Conservation (phyloP, 176 grass and related monocot species). For the Phragmites australis region DNA sequence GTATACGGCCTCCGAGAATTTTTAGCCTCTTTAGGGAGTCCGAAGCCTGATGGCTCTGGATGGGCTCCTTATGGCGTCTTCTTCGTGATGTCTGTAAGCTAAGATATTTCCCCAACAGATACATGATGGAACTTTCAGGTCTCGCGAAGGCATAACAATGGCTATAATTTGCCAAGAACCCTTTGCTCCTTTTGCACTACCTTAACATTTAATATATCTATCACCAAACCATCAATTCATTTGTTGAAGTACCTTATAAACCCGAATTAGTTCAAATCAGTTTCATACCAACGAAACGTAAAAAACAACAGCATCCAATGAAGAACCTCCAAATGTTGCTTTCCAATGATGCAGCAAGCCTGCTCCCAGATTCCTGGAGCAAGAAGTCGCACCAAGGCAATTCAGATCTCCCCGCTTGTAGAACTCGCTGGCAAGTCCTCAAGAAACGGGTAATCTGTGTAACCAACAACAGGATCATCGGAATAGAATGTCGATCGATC, state of each 20-base stretch:
- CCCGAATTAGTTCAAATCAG: background rate
- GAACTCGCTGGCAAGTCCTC: background rate
- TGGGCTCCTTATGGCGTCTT: no score
- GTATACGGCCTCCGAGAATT: no score
- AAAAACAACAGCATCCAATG: background rate
- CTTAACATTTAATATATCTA: background rate
- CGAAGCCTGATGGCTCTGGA: no score
- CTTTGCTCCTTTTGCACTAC: background rate
- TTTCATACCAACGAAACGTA: no score
- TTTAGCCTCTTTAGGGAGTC: no score
- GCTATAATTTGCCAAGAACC: background rate
- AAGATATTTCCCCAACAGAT: no score
- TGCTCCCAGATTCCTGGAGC: background rate
- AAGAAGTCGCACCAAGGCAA: background rate
- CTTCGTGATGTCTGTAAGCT: no score
- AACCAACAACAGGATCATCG: constrained; percentile 45
- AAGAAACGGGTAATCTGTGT: constrained; percentile 59
- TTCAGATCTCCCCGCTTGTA: background rate
- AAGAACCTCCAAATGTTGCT: background rate
- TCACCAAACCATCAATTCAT: background rate
- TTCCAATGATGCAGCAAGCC: background rate
- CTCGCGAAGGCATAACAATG: no score
- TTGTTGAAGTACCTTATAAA: background rate
- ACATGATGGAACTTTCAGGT: no score
- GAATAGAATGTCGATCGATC: constrained; percentile 56